Percentiles rank a stretch among this genome's conserved stretches.
phyloP scores from a whole-genome alignment of 495 filamentous ascomycete genomes.

The Chaetomium fimeti region DNA sequence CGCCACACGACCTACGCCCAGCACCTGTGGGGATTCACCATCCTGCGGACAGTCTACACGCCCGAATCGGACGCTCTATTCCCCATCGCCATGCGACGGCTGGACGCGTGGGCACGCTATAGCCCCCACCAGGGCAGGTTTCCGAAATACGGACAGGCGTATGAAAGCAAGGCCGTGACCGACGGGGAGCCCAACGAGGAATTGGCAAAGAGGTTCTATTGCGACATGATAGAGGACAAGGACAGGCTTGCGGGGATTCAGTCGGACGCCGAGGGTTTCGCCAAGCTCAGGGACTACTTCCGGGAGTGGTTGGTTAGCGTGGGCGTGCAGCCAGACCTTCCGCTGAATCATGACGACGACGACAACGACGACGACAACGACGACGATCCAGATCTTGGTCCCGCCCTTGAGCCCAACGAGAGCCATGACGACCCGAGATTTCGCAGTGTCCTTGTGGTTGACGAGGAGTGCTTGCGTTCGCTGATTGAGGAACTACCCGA shows the following conservation, averaged over 20 bases:
- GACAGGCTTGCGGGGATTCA: conserved; percentile 6
- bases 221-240: conserved; percentile 5
- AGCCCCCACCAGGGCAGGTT: conserved; percentile 6
- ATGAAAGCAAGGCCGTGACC: conserved; percentile 5
- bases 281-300: conserved; percentile 7
- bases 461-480: conserved; percentile 5
- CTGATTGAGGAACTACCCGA: conserved; percentile 7
- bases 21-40: conserved; percentile 5
- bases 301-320: conserved; percentile 6
- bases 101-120: conserved; percentile 6
- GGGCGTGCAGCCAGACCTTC: conserved; percentile 5
- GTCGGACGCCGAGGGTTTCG: conserved; percentile 6
- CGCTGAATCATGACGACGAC: conserved; percentile 4
- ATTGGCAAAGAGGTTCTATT: conserved; percentile 7
- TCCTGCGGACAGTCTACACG: conserved; percentile 6
- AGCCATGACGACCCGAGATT: conserved; percentile 5
- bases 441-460: conserved; percentile 5
- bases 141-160: conserved; percentile 7
- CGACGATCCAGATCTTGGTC: conserved; percentile 6
- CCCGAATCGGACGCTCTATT: conserved; percentile 7
- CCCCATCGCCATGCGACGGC: conserved; percentile 5
- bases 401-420: conserved; percentile 5
- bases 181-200: conserved; percentile 6
- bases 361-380: background rate
- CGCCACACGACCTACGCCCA: conserved; percentile 6